Evolutionary conservation across 2,329 filamentous ascomycete genomes (phyloP).

Genomic region (Fusarium sp.): DNA sequence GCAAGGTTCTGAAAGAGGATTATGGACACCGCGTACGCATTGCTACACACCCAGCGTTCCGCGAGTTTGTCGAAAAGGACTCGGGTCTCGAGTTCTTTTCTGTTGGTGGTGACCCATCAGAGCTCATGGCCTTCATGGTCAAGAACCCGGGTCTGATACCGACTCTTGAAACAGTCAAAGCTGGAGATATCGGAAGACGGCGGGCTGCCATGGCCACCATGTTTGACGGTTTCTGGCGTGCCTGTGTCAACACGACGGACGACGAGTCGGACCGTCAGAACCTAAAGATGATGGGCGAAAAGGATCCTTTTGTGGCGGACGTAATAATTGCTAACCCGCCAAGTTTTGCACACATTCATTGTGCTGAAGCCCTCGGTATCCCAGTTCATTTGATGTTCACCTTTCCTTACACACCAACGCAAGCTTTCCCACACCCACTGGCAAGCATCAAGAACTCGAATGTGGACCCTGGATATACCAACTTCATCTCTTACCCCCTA

Average conservation of each 20-base stretch:
- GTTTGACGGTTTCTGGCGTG: constrained; percentile 86
- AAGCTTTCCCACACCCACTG: constrained; percentile 81
- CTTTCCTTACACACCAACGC: constrained; percentile 82
- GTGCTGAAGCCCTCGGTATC: constrained; percentile 81
- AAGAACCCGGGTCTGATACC: constrained; percentile 86
- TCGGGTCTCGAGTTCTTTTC: constrained; percentile 83
- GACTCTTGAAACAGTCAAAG: constrained; percentile 76
- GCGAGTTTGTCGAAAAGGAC: constrained; percentile 79
- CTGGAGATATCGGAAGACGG: constrained; percentile 77
- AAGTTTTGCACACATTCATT: constrained; percentile 82
- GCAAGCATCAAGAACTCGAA: constrained; percentile 81
- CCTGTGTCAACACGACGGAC: constrained; percentile 80
- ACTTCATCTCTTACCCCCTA: constrained; percentile 84
- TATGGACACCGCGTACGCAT: constrained; percentile 82
- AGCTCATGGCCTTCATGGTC: constrained; percentile 91
- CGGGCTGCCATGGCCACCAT: constrained; percentile 82
- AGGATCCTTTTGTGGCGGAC: constrained; percentile 75
- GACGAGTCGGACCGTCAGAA: constrained; percentile 71
- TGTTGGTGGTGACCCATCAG: constrained; percentile 81
- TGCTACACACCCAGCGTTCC: constrained; percentile 83
- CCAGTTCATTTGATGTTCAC: constrained; percentile 92
- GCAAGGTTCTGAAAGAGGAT: constrained; percentile 76
- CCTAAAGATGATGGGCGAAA: constrained; percentile 73
- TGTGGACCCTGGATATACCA: constrained; percentile 78
- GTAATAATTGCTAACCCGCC: constrained; percentile 90